phyloP scores from a whole-genome alignment of 2,329 filamentous ascomycete genomes.

The Talaromyces sp. region DNA sequence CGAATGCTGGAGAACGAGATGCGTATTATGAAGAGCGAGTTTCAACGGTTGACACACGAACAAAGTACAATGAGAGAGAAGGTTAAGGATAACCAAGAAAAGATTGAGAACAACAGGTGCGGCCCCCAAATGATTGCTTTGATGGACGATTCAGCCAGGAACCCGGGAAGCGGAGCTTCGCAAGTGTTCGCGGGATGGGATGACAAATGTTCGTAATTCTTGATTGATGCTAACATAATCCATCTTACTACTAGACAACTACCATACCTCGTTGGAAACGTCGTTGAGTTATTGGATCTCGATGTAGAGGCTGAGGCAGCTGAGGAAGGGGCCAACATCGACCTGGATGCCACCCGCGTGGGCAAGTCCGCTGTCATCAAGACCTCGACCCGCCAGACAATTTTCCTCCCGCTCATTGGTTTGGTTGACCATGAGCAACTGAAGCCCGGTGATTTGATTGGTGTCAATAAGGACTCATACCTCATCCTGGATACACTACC shows the following conservation, averaged over 20 bases:
- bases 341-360: conserved; percentile 92
- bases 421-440: conserved; percentile 93
- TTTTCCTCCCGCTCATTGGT: conserved; percentile 95
- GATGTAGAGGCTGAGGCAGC: conserved; percentile 94
- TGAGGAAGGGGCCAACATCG: conserved; percentile 98
- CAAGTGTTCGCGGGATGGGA: conserved; percentile 1
- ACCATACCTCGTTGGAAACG: conserved; percentile 96
- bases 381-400: conserved; percentile 96
- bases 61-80: conserved; percentile 96
- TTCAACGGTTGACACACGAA: conserved; percentile 89
- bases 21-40: conserved; percentile 98
- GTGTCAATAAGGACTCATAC: conserved; percentile 99
- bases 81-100: conserved; percentile 98
- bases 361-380: conserved; percentile 99
- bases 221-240: conserved; percentile 16
- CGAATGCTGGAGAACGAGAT: conserved; percentile 96
- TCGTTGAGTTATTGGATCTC: conserved; percentile 94
- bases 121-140: conserved; percentile 4
- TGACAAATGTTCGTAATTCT: conserved; percentile 6
- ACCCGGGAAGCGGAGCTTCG: neutral
- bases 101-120: conserved; percentile 98
- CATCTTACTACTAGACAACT: conserved; percentile 68
- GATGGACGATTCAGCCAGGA: neutral
- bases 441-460: conserved; percentile 94
- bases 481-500: conserved; percentile 94